phyloP scores from a whole-genome alignment of 208 protist genomes.

The Leishmania braziliensis region DNA sequence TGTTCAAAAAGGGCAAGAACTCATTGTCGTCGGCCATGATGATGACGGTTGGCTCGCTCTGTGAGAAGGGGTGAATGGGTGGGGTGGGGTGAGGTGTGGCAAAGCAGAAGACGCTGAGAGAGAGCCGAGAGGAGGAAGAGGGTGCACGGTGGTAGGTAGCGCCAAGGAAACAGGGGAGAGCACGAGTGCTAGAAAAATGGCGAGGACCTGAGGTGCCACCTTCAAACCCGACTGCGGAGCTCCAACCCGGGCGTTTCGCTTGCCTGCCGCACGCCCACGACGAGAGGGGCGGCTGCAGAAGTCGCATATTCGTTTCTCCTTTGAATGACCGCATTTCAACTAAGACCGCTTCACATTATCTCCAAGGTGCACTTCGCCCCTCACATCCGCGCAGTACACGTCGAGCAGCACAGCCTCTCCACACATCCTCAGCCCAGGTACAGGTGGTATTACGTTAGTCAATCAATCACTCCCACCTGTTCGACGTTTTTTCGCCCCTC shows the following conservation, averaged over 20 bases:
- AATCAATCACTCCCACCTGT: not conserved
- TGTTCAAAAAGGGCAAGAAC: conserved; percentile 55
- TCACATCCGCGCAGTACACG: not conserved
- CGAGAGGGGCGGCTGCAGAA: not conserved
- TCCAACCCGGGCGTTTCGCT: not conserved
- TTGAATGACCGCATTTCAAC: not conserved
- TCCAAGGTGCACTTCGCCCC: not conserved
- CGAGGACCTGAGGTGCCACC: not conserved
- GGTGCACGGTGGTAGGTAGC: not conserved
- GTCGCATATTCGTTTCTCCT: not conserved
- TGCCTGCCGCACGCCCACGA: not conserved
- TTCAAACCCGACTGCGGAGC: not conserved
- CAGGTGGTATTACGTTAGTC: not conserved
- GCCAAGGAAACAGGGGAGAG: not conserved
- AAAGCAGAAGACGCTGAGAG: not conserved
- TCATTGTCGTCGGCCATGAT: conserved; percentile 46
- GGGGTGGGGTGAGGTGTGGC: not conserved
- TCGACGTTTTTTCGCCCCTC: not conserved
- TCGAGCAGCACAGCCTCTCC: not conserved
- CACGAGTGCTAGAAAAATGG: not conserved
- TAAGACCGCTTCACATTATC: not conserved
- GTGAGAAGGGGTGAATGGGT: not conserved
- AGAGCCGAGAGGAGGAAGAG: too few species aligned
- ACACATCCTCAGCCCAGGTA: not conserved
- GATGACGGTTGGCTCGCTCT: not conserved